Percentiles rank a stretch among this genome's conserved stretches.
phyloP scores from a whole-genome alignment of 2,329 filamentous ascomycete genomes.

The Microthyrium microscopicum region DNA sequence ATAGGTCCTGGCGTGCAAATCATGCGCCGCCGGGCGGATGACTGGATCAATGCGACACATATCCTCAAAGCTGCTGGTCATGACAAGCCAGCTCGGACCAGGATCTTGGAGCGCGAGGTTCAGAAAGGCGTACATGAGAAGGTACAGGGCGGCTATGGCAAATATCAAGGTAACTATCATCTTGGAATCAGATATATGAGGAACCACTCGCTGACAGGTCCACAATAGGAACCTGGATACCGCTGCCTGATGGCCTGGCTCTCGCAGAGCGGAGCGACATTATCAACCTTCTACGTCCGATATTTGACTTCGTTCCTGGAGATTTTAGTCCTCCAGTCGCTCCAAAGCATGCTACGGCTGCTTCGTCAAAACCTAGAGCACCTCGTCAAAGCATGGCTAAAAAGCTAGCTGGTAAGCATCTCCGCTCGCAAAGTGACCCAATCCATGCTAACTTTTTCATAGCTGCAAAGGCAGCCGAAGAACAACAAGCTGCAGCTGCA shows the following conservation, averaged over 20 bases:
- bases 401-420: neutral
- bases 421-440: constrained; percentile 3
- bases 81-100: constrained; percentile 87
- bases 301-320: constrained; percentile 79
- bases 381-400: constrained; percentile 42
- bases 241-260: constrained; percentile 60
- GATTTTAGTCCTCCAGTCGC: constrained; percentile 82
- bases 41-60: constrained; percentile 99
- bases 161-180: constrained; percentile 62
- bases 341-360: constrained; percentile 64
- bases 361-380: constrained; percentile 61
- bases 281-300: constrained; percentile 63
- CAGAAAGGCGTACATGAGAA: constrained; percentile 96
- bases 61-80: constrained; percentile 94
- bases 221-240: constrained; percentile 76
- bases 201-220: constrained; percentile 1
- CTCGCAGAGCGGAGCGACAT: constrained; percentile 80
- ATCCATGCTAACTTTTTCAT: neutral
- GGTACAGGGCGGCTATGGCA: constrained; percentile 94
- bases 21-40: constrained; percentile 81
- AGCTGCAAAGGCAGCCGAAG: constrained; percentile 2
- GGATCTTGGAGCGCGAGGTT: constrained; percentile 90
- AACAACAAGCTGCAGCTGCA: neutral
- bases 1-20: constrained; percentile 73
- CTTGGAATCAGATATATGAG: neutral